Base-by-base conservation (phyloP, 139 green algal genomes). In the Pseudopediastrum boryanum region DNA sequence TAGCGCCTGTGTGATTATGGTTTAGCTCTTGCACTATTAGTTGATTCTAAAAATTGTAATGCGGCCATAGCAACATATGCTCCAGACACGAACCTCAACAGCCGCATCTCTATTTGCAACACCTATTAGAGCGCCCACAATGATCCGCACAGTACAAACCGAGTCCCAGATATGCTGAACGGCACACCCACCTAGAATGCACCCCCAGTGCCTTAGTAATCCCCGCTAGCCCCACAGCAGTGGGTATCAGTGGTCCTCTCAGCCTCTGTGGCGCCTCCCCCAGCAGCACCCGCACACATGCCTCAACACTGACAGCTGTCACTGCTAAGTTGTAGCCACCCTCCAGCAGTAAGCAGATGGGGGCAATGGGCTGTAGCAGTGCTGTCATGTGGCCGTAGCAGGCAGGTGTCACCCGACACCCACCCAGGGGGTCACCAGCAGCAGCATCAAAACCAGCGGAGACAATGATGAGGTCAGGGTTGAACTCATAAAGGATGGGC, bases 381-480 rank as follows among this genome's bases (percentile, higher is more conserved):
- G 81, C 82, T 2, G 89, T 90, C 82, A 95, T 89, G 73, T 93
- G 88, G 8, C 56, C 87, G 75, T 87, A 97, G 52, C 78, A 83
- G 46, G 88, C 91, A 29, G 89, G 79, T 0, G 77, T 90, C 44
- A 96, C 77, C 23, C 71, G 78, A 81, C 92, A 94, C 59, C 86
- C 90, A 31, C 85, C 86, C 25, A 90, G 64, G 19, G 92, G 90
- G 74, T 94, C 90, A 2, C 89, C 89, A 51, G 84, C 79, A 27
- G 86, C 92, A 0, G 92, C 92, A 65, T 96, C 92, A 71, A 96
- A 95, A 48, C 92, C 92, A 4, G 90, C 90, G 0, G 86, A 89
- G 33, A 96, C 83, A 31, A 96, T 89, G 46, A 94, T 81, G 4
- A 95, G 76, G 46, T 93, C 65, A 1, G 92, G 92, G 9, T 70